phyloP scores from a whole-genome alignment of 441 rosid species.

The Codiaeum variegatum region DNA sequence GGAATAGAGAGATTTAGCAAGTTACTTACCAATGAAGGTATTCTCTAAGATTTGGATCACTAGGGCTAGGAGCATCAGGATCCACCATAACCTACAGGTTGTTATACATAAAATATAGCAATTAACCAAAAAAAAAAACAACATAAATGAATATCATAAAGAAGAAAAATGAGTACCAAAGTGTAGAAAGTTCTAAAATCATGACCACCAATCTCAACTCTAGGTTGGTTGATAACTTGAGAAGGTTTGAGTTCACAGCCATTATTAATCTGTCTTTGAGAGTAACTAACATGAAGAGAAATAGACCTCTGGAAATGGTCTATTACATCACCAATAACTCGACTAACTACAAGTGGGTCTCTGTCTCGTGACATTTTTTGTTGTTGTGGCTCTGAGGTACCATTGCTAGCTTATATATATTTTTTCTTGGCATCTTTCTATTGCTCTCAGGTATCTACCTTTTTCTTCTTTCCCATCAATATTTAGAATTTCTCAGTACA shows the following conservation, averaged over 20 bases:
- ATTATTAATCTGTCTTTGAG: conserved; percentile 52
- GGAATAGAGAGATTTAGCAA: background rate
- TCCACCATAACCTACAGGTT: conserved; percentile 98
- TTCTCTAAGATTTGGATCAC: conserved; percentile 73
- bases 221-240: conserved; percentile 57
- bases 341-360: conserved; percentile 72
- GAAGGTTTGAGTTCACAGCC: conserved; percentile 78
- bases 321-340: conserved; percentile 77
- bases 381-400: background rate
- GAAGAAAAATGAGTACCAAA: too few species aligned
- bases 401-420: background rate
- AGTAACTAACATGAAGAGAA: conserved; percentile 41
- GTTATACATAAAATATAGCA: too few species aligned
- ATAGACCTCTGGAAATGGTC: conserved; percentile 58
- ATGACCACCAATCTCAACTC: conserved; percentile 75
- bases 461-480: background rate
- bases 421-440: too few species aligned
- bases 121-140: too few species aligned
- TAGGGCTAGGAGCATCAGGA: conserved; percentile 91
- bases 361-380: conserved; percentile 41
- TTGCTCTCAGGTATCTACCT: background rate
- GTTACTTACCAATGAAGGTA: conserved; percentile 76
- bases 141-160: too few species aligned
- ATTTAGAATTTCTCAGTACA: background rate
- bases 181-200: conserved; percentile 80